Conservation (phyloP, 176 grass and related monocot species). For the Avena insularis region DNA sequence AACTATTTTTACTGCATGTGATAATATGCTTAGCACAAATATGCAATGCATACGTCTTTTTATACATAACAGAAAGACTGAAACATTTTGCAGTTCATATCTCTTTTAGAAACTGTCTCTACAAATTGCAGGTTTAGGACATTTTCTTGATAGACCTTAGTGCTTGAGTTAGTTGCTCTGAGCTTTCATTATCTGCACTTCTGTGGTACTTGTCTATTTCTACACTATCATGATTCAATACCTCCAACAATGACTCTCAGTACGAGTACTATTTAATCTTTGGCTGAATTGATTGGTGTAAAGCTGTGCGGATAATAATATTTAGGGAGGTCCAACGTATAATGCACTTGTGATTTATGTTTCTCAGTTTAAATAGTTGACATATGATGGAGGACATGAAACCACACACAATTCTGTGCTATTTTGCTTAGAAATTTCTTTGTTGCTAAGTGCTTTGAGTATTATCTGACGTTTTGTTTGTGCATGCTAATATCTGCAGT, state of each 20-base stretch:
- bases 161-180: not conserved
- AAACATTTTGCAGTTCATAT: not conserved
- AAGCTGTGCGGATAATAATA: no score
- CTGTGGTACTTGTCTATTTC: not conserved
- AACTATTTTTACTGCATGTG: not conserved
- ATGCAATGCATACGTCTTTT: not conserved
- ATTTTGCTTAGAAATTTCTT: not conserved
- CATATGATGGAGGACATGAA: not conserved
- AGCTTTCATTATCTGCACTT: not conserved
- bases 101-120: no score
- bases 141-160: no score
- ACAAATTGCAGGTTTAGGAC: no score
- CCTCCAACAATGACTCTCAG: no score
- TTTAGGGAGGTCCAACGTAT: no score
- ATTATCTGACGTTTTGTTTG: not conserved
- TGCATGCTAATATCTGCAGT: constrained; percentile 40
- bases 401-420: not conserved
- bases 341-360: no score
- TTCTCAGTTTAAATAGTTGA: no score
- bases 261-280: not conserved
- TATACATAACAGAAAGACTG: not conserved
- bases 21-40: not conserved
- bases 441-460: not conserved
- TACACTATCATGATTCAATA: not conserved
- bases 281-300: not conserved